Percentiles rank a stretch among this genome's conserved stretches.
These are phyloP conservation scores for Pinus taeda DNA, from an alignment of 75 land plant species.

Conservation along the genomic window DNA sequence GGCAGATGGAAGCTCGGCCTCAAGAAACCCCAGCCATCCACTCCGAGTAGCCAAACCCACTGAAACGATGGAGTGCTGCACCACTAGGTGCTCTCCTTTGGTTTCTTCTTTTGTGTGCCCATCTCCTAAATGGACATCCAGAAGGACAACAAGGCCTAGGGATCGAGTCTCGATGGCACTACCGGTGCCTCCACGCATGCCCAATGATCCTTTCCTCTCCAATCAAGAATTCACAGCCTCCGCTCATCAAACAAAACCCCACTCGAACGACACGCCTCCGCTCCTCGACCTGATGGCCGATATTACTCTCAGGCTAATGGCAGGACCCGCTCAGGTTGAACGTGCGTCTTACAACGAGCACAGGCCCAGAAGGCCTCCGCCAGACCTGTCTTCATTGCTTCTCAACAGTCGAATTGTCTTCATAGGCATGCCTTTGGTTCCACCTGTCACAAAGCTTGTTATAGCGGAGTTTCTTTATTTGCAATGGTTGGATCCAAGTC, in stretches of 20 bases:
- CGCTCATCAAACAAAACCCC: constrained; percentile 32
- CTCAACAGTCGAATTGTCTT: constrained; percentile 80
- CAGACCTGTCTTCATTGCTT: constrained; percentile 80
- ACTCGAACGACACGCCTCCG: constrained; percentile 41
- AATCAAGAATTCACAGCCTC: constrained; percentile 63
- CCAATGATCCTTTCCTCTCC: constrained; percentile 69
- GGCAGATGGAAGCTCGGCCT: too few relatives aligned
- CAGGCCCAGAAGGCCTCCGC: constrained; percentile 80
- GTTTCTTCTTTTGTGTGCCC: not conserved
- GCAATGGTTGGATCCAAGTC: too few relatives aligned
- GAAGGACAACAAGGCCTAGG: not conserved
- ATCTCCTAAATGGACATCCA: not conserved
- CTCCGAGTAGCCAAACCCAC: too few relatives aligned
- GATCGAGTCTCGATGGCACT: constrained; percentile 7
- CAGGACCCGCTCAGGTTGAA: constrained; percentile 79
- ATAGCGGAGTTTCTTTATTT: too few relatives aligned
- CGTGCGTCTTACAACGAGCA: constrained; percentile 76
- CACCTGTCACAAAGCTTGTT: too few relatives aligned
- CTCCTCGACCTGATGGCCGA: constrained; percentile 66
- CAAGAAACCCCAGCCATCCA: too few relatives aligned
- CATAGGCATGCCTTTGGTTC: constrained; percentile 88
- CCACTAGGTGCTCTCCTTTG: not conserved
- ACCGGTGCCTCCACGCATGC: constrained; percentile 45
- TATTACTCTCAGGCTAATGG: too few relatives aligned
- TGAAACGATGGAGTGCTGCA: constrained; percentile 1